Evolutionary conservation across 306 rosid genomes (phyloP).

Genomic region (Lagenaria siceraria): DNA sequence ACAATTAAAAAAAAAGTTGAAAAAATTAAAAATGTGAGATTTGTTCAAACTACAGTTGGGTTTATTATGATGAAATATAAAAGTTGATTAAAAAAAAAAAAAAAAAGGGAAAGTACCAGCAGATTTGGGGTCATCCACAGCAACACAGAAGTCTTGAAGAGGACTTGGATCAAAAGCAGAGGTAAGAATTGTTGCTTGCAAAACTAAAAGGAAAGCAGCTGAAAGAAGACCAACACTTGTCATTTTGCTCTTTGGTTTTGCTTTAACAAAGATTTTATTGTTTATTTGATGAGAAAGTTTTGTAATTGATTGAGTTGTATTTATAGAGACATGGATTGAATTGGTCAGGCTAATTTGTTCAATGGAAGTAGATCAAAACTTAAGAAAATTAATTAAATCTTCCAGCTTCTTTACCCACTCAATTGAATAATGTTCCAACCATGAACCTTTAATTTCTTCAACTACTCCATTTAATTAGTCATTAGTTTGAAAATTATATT

Average conservation of each 20-base stretch:
- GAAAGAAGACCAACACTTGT: background rate
- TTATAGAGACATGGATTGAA: background rate
- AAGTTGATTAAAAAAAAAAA: background rate
- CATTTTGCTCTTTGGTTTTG: background rate
- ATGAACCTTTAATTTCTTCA: background rate
- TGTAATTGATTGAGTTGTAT: background rate
- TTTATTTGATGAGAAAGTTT: background rate
- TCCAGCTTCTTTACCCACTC: background rate
- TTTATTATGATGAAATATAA: background rate
- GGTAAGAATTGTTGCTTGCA: background rate
- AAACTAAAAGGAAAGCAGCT: no score
- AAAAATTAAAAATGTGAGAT: no score
- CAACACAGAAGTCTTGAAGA: slow-evolving; percentile 1
- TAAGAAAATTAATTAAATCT: background rate
- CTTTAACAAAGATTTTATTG: background rate
- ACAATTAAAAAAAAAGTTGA: no score
- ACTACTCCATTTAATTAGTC: background rate
- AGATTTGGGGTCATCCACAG: background rate
- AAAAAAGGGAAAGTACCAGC: background rate
- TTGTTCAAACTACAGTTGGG: no score
- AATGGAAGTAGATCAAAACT: background rate
- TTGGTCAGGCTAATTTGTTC: background rate
- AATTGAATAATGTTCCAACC: background rate
- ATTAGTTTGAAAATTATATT: background rate
- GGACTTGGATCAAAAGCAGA: background rate